Evolutionary conservation across 73 alveolate species (phyloP), one percentile per base, ranked within the genome.

Genomic region (Paramecium sexaurelia): DNA sequence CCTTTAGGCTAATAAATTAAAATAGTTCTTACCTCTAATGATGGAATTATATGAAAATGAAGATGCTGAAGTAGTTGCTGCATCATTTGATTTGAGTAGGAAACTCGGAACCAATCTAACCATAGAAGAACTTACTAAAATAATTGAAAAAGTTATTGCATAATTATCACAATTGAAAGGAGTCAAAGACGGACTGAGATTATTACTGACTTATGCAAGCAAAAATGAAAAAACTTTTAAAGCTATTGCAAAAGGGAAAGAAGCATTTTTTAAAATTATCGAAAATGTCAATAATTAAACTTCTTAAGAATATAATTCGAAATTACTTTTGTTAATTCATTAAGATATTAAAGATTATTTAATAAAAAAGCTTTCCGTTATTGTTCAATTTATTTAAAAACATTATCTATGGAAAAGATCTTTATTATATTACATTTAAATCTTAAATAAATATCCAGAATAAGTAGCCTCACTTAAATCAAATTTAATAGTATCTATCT

Each of bases 1-100:
- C n/a, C n/a, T 3, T 3, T 71, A 71, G 86, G 86, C 86, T 36
- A 19, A 11, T 1, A 61, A 61, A 61, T 61, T 61, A n/a, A 61
- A 61, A 61, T 61, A 73, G 17, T 73, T 73, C 15, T 22, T 39
- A 13, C 67, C 87, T 36, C 35, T 36, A 0, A 20, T 73, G 55
- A 27, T 33, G 43, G 87, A 73, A 73, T 73, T 73, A 39, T 78
- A 29, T 78, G 90, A 78, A 22, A 40, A 45, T 43, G 90, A 78
- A 10, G 90, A 78, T 78, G 27, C 43, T 22, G 90, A 78, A 20
- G 55, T 78, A 10, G 43, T 39, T 2, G 73, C 43, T 22, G 69
- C 90, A 13, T 24, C 90, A 40, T 39, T 78, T 4, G 90, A 78
- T 13, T 17, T 78, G 5, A 24, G 43, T 41, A 78, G 90, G 41